phyloP scores from a whole-genome alignment of 306 rosid genomes.

The Betula pendula region DNA sequence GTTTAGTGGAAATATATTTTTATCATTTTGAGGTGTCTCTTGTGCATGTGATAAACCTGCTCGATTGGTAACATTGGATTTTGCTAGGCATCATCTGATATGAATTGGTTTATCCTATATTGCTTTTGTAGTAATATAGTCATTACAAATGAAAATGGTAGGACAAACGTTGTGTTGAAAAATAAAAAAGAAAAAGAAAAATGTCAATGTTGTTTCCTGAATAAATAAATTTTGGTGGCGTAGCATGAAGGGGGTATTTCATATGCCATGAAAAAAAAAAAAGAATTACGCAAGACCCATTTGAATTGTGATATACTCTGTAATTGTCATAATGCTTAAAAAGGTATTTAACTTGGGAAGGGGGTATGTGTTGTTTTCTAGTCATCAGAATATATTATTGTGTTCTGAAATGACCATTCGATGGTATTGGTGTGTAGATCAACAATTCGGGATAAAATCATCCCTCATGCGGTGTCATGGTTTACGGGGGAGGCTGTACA shows the following conservation, averaged over 20 bases:
- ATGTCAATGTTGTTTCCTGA: not conserved
- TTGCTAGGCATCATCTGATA: not conserved
- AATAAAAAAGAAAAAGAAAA: no score
- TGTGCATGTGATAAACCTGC: not conserved
- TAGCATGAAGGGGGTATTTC: not conserved
- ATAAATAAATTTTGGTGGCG: not conserved
- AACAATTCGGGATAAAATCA: slow-evolving; percentile 81
- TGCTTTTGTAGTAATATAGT: not conserved
- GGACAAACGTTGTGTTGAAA: not conserved
- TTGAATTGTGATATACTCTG: not conserved
- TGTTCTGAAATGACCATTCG: not conserved
- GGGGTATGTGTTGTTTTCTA: no score
- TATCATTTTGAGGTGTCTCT: not conserved
- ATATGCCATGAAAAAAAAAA: not conserved
- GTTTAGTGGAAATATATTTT: not conserved
- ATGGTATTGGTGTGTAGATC: slow-evolving; percentile 49
- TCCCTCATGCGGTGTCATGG: slow-evolving; percentile 97
- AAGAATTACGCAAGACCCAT: not conserved
- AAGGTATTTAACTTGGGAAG: slow-evolving; percentile 7
- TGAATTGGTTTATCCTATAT: not conserved
- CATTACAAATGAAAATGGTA: not conserved
- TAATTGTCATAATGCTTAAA: no score
- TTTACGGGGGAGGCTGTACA: slow-evolving; percentile 89
- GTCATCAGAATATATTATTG: not conserved
- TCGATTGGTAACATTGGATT: not conserved